Conservation (phyloP, 192 early-diverging fungal genomes). For the Lunasporangiospora selenospora region DNA sequence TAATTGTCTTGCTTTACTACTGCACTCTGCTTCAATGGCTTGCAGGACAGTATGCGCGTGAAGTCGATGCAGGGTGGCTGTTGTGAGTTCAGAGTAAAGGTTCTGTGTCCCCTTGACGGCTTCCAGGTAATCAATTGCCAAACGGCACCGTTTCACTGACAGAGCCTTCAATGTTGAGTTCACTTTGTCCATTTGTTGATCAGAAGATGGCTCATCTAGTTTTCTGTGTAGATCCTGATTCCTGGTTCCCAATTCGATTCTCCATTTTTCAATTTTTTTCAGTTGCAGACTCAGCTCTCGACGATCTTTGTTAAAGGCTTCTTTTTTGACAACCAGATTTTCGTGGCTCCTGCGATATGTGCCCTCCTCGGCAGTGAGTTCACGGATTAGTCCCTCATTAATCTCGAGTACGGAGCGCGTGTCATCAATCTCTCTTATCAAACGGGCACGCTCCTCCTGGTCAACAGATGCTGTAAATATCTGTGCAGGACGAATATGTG, state of each 20-base stretch:
- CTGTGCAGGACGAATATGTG: conserved; percentile 13
- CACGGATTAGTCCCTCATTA: conserved; percentile 32
- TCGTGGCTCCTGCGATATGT: conserved; percentile 28
- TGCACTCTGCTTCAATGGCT: conserved; percentile 21
- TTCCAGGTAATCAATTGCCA: conserved; percentile 21
- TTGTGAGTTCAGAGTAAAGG: conserved; percentile 28
- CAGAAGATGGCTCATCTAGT: conserved; percentile 15
- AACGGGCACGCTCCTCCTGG: conserved; percentile 34
- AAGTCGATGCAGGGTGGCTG: conserved; percentile 33
- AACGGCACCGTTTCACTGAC: conserved; percentile 15
- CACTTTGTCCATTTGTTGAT: conserved; percentile 35
- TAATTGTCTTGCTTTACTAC: conserved; percentile 47
- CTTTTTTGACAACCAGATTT: conserved; percentile 42
- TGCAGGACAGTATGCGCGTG: conserved; percentile 35
- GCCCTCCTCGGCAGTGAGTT: conserved; percentile 47
- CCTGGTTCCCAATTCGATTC: conserved; percentile 20
- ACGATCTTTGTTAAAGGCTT: conserved; percentile 5
- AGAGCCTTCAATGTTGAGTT: not conserved
- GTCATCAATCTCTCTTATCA: conserved; percentile 42
- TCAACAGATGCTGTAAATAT: conserved; percentile 36
- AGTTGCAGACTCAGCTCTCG: conserved; percentile 2
- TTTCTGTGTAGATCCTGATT: conserved; percentile 15
- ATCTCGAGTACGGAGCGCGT: conserved; percentile 23
- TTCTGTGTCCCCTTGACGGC: conserved; percentile 22
- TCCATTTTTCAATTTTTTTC: conserved; percentile 28